Percentiles rank a stretch among this genome's conserved stretches.
phyloP scores from a whole-genome alignment of 2,329 filamentous ascomycete species.

The Aspergillus sp. region DNA sequence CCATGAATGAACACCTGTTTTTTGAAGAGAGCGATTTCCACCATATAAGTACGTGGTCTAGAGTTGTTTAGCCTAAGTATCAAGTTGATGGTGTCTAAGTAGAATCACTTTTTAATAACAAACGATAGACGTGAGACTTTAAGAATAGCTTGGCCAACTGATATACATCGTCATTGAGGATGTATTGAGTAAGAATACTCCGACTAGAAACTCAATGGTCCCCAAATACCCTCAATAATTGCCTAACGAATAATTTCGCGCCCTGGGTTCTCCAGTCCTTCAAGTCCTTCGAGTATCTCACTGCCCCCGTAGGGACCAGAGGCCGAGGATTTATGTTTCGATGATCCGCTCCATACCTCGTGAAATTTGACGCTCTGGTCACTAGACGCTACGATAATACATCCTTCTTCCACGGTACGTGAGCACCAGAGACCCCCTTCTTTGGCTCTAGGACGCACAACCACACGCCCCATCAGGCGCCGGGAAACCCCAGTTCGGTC shows the following conservation, averaged over 20 bases:
- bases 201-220: neutral
- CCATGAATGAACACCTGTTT: neutral
- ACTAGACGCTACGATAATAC: slow-evolving; percentile 87
- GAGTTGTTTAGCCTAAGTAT: neutral
- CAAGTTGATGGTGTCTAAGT: neutral
- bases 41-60: neutral
- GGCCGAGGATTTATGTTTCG: slow-evolving; percentile 53
- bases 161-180: neutral
- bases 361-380: slow-evolving; percentile 94
- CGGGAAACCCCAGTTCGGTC: slow-evolving; percentile 5
- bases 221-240: neutral
- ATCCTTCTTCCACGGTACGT: slow-evolving; percentile 68
- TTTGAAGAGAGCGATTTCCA: neutral
- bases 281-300: slow-evolving; percentile 77
- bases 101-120: neutral
- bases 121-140: neutral
- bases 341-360: slow-evolving; percentile 78
- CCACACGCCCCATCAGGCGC: slow-evolving; percentile 20
- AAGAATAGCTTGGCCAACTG: slow-evolving; percentile 1
- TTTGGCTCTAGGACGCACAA: slow-evolving; percentile 37
- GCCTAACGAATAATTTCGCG: slow-evolving; percentile 64
- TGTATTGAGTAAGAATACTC: slow-evolving; percentile 10
- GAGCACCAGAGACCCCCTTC: slow-evolving; percentile 57
- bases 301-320: slow-evolving; percentile 73
- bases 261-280: slow-evolving; percentile 65